Base-by-base conservation (phyloP, 1,284 basidiomycete species). In the Sanghuangporus weigelae region DNA sequence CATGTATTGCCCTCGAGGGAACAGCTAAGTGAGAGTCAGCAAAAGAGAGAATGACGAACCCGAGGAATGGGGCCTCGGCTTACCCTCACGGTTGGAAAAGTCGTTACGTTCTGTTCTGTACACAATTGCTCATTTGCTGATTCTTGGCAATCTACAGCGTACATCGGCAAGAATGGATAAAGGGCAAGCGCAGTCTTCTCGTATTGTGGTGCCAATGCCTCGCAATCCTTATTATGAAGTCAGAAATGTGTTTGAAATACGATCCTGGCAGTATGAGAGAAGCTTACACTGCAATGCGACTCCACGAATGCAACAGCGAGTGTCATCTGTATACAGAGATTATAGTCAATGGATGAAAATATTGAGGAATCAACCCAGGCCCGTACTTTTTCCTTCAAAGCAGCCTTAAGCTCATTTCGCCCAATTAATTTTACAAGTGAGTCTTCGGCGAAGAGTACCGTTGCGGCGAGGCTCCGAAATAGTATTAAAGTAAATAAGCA, bases 71-170 rank as follows among this genome's bases (percentile, higher is more conserved):
- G 21, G 6, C 16, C 16, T n/a, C 21, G 65, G 12, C 75, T 59
- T 69, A 83, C 85, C 78, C 93, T 98, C 74, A 96, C 80, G 3
- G 95, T 97, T 1, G 96, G 95, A 81, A 96, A 97, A 1, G 95
- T 95, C 76, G 94, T 81, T 21, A 97, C 84, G n/a, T 86, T 85
- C 78, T 92, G 91, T 66, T 93, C 85, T 0, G 85, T 84, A 72
- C 95, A 98, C 7, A 96, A 75, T 6, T 78, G 80, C 74, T 91
- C 93, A 76, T 97, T 96, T 70, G 79, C 77, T 23, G 86, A 82
- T 19, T 82, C 87, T 70, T 98, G 95, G 68, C 95, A 98, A 74
- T 98, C 93, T 53, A 98, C 84, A 12, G 93, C 91, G 73, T 95
- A 96, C 66, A 92, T 82, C 1, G 94, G 93, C 39, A 98, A 82